Base-by-base conservation (phyloP, 2,329 filamentous ascomycete species). In the Rhinocladiella similis region DNA sequence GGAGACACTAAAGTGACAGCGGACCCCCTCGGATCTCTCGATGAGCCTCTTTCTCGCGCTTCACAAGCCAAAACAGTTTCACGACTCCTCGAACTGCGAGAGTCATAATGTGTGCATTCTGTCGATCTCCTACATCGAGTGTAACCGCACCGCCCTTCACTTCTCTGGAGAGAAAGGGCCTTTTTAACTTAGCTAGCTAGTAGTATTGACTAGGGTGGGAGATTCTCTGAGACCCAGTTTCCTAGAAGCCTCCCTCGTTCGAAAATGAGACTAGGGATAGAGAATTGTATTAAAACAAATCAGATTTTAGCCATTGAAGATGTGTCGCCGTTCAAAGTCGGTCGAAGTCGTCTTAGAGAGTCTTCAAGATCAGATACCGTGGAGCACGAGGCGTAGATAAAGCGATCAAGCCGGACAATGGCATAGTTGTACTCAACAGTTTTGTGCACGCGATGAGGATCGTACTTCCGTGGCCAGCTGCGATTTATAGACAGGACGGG, bases 51-150 rank as follows among this genome's bases (percentile, higher is more conserved):
- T 19, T 3, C 33, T 50, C 48, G n/a, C 48, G 71, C 18, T 63
- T 64, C 1, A 75, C 70, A 12, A 63, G 29, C 51, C 68, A 67
- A 42, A 75, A 77, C 14, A 78, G 70, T 62, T 76, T 70, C 19
- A 71, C 61, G 45, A 74, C 59, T 27, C 54, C 75, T 47, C 73
- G 69, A 39, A 72, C 69, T 0, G 74, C 75, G 16, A 69, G 48
- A n/a, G 63, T 64, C 56, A 65, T 65, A 53, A 62, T 67, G 50
- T 69, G 64, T 50, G 66, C 63, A 54, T 68, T 69, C 53, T 68
- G 65, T 18, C 62, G 61, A 52, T 68, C 67, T 7, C 61, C 64
- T 14, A 67, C 55, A 42, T 67, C 64, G 43, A 69, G 63, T 48
- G 54, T 56, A 7, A 50, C 58, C 7, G 51, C 59, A 35, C 53